These are phyloP conservation scores for Candida loeiensis DNA, from an alignment of 805 yeast species.

Conservation along the genomic window DNA sequence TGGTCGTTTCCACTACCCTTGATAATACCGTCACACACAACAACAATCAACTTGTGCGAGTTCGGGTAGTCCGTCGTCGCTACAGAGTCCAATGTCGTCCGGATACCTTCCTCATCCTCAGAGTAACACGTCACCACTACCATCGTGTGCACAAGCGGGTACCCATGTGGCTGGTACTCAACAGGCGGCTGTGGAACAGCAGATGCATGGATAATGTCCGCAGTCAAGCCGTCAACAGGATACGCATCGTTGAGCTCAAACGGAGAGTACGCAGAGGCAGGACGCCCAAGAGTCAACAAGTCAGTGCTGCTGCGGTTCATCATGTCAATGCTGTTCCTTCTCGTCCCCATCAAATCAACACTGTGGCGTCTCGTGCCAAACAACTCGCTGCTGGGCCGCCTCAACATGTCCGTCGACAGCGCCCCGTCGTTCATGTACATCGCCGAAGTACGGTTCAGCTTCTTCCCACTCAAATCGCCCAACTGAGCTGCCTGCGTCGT, in stretches of 20 bases:
- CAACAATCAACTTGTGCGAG: constrained; percentile 81
- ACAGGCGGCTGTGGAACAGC: constrained; percentile 90
- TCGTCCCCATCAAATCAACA: not conserved
- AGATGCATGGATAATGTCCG: constrained; percentile 65
- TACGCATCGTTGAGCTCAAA: constrained; percentile 34
- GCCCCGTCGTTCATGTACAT: constrained; percentile 28
- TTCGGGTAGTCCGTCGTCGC: constrained; percentile 96
- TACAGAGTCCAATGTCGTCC: constrained; percentile 86
- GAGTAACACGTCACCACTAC: constrained; percentile 83
- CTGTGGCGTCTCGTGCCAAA: not conserved
- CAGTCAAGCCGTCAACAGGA: constrained; percentile 47
- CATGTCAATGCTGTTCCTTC: not conserved
- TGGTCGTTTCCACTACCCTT: constrained; percentile 90
- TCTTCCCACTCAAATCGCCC: constrained; percentile 11
- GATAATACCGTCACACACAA: constrained; percentile 90
- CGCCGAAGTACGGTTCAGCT: constrained; percentile 23
- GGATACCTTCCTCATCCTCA: constrained; percentile 80
- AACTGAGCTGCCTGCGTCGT: constrained; percentile 53
- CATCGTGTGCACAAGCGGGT: constrained; percentile 56
- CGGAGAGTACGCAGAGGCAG: constrained; percentile 25
- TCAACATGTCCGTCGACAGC: constrained; percentile 16
- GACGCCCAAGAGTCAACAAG: constrained; percentile 12
- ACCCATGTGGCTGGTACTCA: constrained; percentile 81
- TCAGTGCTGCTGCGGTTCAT: constrained; percentile 10
- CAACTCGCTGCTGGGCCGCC: not conserved